Evolutionary conservation across 257 asterid genomes (phyloP).

Genomic region (Solanum ossicruentum): DNA sequence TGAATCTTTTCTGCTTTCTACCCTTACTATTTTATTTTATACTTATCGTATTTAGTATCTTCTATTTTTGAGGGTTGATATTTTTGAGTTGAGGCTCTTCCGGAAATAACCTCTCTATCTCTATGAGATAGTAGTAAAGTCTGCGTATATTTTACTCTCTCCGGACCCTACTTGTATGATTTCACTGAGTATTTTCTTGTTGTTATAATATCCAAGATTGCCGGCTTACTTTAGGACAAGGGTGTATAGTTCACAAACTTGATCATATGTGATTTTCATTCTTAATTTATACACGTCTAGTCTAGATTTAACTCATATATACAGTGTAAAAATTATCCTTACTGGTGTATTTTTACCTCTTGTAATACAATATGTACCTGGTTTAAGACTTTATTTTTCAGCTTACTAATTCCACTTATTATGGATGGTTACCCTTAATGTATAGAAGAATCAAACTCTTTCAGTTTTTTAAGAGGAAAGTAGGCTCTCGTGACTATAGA

Average conservation of each 20-base stretch:
- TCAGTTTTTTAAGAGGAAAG: background rate
- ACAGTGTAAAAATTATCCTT: background rate
- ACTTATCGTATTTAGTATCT: too few species aligned
- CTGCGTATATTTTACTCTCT: too few species aligned
- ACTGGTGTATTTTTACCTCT: background rate
- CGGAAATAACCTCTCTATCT: too few species aligned
- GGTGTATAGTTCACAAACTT: background rate
- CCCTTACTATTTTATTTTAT: background rate
- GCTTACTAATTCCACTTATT: background rate
- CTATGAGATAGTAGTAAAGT: too few species aligned
- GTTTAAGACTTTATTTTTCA: background rate
- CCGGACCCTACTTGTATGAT: too few species aligned
- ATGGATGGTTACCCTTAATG: background rate
- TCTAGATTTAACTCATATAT: background rate
- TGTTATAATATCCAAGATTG: background rate
- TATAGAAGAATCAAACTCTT: background rate
- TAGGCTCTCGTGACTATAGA: background rate
- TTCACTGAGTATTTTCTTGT: too few species aligned
- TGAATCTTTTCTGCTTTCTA: background rate
- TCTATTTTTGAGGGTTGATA: too few species aligned
- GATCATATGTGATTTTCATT: background rate
- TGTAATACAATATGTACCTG: too few species aligned
- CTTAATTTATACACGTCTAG: background rate
- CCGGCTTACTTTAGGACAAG: background rate
- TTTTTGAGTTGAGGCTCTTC: too few species aligned